Conservation (phyloP, 2,329 filamentous ascomycete species). For the Hypoxylon sp. region DNA sequence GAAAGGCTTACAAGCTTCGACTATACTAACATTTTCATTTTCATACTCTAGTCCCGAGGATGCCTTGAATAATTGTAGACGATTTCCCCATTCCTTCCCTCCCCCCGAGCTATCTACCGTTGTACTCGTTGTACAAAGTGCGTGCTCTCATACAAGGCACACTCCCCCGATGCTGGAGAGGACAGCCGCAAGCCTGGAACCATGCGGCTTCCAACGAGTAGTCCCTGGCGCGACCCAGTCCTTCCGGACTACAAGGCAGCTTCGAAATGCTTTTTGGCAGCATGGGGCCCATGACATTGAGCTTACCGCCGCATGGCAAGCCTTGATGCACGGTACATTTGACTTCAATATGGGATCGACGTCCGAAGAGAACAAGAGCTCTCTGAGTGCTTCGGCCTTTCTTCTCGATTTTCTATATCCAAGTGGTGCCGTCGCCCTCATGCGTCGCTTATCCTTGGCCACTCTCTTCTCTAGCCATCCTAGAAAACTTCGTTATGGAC, state of each 20-base stretch:
- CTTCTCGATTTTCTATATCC: slow-evolving; percentile 72
- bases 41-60: slow-evolving; percentile 23
- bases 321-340: slow-evolving; percentile 54
- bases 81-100: background rate
- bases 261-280: slow-evolving; percentile 68
- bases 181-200: slow-evolving; percentile 69
- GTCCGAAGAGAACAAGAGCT: slow-evolving; percentile 48
- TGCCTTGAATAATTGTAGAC: slow-evolving; percentile 15
- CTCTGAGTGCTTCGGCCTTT: slow-evolving; percentile 63
- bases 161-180: slow-evolving; percentile 68
- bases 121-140: slow-evolving; percentile 26
- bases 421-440: slow-evolving; percentile 59
- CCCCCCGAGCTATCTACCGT: slow-evolving; percentile 15
- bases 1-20: background rate
- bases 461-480: slow-evolving; percentile 46
- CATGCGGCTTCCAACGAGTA: slow-evolving; percentile 68
- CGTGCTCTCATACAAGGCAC: slow-evolving; percentile 21
- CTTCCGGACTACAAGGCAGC: slow-evolving; percentile 59
- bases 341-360: slow-evolving; percentile 47
- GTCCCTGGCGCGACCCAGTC: slow-evolving; percentile 58
- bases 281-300: slow-evolving; percentile 68
- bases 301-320: slow-evolving; percentile 61
- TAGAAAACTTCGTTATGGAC: slow-evolving; percentile 49
- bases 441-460: slow-evolving; percentile 56
- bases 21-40: slow-evolving; percentile 6